These are phyloP conservation scores for Geotrichum carabidarum DNA, from an alignment of 1,139 yeast species.

Conservation along the genomic window DNA sequence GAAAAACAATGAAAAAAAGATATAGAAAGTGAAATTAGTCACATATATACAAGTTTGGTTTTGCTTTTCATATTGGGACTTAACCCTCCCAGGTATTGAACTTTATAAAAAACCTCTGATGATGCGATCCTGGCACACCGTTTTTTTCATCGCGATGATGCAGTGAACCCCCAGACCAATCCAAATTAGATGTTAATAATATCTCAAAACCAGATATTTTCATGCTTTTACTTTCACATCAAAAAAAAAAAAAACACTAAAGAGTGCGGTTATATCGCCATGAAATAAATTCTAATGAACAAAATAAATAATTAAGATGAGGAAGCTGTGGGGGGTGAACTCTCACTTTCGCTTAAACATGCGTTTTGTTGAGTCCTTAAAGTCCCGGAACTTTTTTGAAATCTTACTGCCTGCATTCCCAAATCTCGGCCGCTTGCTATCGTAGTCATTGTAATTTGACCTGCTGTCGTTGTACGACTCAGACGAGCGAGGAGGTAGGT, in stretches of 20 bases:
- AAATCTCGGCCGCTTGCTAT: not conserved
- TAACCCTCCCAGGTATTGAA: no score
- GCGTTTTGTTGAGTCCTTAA: conserved; percentile 4
- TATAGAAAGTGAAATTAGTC: not conserved
- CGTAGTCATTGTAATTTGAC: not conserved
- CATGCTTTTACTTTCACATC: no score
- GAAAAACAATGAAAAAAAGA: not conserved
- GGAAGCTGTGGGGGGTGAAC: not conserved
- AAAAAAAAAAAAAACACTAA: no score
- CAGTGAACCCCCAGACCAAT: no score
- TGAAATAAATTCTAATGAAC: no score
- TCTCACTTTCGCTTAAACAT: conserved; percentile 5
- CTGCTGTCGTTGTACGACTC: not conserved
- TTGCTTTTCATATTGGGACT: no score
- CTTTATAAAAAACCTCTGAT: no score
- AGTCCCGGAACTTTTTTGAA: conserved; percentile 5
- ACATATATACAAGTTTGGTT: not conserved
- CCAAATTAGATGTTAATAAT: no score
- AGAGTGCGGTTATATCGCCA: no score
- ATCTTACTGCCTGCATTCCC: conserved; percentile 2
- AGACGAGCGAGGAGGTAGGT: not conserved
- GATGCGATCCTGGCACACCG: no score
- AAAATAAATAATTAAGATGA: not conserved
- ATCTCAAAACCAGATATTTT: no score
- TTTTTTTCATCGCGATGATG: no score